These are phyloP conservation scores for Lactifluus rugatus DNA, from an alignment of 768 basidiomycete species.

Conservation along the genomic window DNA sequence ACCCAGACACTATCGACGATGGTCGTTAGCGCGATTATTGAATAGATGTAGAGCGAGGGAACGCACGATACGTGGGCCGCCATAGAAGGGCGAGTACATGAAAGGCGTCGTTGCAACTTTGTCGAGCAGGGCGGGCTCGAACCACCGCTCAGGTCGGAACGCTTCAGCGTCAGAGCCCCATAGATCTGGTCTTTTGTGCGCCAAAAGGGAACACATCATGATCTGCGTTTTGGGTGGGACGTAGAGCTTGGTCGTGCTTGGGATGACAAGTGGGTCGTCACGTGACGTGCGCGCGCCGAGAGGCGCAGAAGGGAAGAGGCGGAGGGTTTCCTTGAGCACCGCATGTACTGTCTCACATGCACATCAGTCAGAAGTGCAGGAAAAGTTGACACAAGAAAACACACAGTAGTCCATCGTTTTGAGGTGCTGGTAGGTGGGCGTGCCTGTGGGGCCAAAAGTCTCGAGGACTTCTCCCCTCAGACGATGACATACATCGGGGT, in stretches of 20 bases:
- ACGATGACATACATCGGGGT: slow-evolving; percentile 25
- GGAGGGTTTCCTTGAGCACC: slow-evolving; percentile 28
- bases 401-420: slow-evolving; percentile 27
- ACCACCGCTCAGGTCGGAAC: slow-evolving; percentile 59
- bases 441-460: slow-evolving; percentile 22
- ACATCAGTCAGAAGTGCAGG: not conserved
- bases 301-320: slow-evolving; percentile 15
- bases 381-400: not conserved
- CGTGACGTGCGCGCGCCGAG: slow-evolving; percentile 12
- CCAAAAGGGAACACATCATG: slow-evolving; percentile 25
- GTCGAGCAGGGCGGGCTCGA: slow-evolving; percentile 42
- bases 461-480: slow-evolving; percentile 29
- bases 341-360: slow-evolving; percentile 21
- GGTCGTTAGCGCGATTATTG: not conserved
- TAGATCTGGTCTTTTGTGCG: slow-evolving; percentile 37
- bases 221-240: slow-evolving; percentile 17
- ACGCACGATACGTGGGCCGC: slow-evolving; percentile 44
- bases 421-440: slow-evolving; percentile 28
- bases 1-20: slow-evolving; percentile 36
- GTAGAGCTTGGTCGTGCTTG: slow-evolving; percentile 17
- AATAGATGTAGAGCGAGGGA: not conserved
- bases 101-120: slow-evolving; percentile 50
- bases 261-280: slow-evolving; percentile 12
- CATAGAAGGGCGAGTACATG: slow-evolving; percentile 64
- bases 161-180: slow-evolving; percentile 43